A percentile compares a stretch with the other conserved stretches of the same genome.
Conservation (phyloP, 345 rosid genomes). For the Psidium friedrichsthalianum region DNA sequence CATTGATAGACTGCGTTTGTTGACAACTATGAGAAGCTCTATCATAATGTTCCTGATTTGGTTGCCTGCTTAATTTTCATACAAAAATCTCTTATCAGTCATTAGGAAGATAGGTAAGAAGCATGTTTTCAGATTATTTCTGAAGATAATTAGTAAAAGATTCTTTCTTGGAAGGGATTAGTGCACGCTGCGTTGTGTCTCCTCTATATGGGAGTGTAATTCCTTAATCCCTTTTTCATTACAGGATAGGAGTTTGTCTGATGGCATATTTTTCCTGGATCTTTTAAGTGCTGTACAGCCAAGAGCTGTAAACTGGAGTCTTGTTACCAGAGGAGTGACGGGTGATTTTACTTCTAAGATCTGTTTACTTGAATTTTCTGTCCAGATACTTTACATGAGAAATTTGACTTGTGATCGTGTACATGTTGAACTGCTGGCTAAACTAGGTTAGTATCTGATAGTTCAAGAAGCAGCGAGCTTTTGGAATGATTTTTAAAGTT, state of each 20-base stretch:
- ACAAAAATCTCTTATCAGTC: background rate
- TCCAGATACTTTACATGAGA: background rate
- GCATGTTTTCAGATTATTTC: background rate
- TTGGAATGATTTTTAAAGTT: background rate
- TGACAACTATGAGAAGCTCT: background rate
- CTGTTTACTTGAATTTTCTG: background rate
- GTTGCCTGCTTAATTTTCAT: background rate
- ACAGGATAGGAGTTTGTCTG: slow-evolving; percentile 82
- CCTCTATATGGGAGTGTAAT: background rate
- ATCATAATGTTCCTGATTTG: background rate
- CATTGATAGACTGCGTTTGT: background rate
- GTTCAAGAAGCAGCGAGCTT: background rate
- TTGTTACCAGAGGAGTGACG: slow-evolving; percentile 76
- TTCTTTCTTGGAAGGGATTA: background rate
- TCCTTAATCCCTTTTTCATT: slow-evolving; percentile 1
- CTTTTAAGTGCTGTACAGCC: slow-evolving; percentile 87
- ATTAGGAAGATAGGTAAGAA: background rate
- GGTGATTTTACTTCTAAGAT: slow-evolving; percentile 22
- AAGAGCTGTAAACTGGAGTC: slow-evolving; percentile 87
- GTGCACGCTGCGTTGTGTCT: background rate
- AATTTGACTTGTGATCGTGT: background rate
- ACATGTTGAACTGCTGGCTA: background rate
- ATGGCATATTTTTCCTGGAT: slow-evolving; percentile 86
- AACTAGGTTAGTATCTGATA: background rate
- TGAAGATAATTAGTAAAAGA: background rate